Base-by-base conservation (phyloP, 371 early-diverging fungal genomes). In the Lichtheimia hyalospora region DNA sequence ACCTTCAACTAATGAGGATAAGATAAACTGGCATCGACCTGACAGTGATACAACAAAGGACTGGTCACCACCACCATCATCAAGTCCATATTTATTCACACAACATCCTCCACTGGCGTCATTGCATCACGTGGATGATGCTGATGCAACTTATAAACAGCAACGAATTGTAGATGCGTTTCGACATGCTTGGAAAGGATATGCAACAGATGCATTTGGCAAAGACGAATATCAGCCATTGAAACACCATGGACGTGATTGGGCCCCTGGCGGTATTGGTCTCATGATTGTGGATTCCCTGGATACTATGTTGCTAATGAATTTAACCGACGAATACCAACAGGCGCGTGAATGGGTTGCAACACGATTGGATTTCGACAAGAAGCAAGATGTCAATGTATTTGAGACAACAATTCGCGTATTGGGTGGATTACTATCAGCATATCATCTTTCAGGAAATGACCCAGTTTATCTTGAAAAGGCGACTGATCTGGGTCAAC, bases 321-420 rank as follows among this genome's bases (percentile, higher is more conserved):
- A 87, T 8, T 69, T 94, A 41, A 75, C 78, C 14, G 77, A 82
- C 0, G 94, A 93, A 61, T 96, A 88, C 67, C 49, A 73, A 14
- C 74, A 82, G 49, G 92, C 90, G 18, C 82, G 87, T 24, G 68
- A 75, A 12, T 89, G 87, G 86, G 85, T 96, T 13, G 64, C 65
- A 2, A 74, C 68, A 2, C 48, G 79, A 5, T 71, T 90, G 24
- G 73, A 83, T 34, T 90, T 89, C 64, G 79, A 89, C 60, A 82
- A 87, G 72, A 78, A 89, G 49, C 88, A 75, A 10, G 79, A 88
- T 14, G 92, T 95, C 15, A 90, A 88, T 59, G 80, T 96, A 21
- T 98, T 98, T 73, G 98, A 98, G 74, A 92, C 93, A 14, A 94
- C 90, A 0, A 98, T 98, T 55, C 89, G 98, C 1, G 85, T 95